Base-by-base conservation (phyloP, 139 green algal genomes). In the Pleodorina starrii region DNA sequence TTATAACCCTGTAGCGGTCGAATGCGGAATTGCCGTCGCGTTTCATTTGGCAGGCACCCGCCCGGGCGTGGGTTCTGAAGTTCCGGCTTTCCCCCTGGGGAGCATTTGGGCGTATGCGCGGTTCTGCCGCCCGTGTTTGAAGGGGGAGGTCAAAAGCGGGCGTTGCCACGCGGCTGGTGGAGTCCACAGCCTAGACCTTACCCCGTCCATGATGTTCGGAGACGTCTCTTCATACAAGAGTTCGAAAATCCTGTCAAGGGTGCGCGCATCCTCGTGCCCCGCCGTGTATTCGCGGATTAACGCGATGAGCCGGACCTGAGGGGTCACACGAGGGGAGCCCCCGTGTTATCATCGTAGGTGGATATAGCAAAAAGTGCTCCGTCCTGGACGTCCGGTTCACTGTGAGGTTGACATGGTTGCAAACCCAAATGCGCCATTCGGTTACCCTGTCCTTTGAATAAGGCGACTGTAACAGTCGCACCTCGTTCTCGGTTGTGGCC, bases 221-320 rank as follows among this genome's bases (percentile, higher is more conserved):
- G 80, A 87, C 2, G 80, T 87, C 60, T 87, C 80, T 32, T 87
- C 80, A 44, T 77, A 87, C 27, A 87, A 59, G 27, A 87, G 80
- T 35, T 87, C 80, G 25, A 87, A 87, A 19, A 87, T 87, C 43
- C 12, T 66, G 60, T 87, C 80, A 5, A 87, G 43, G n/a, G 35
- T 32, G 5, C 60, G 80, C 19, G 80, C 42, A 63, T 87, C 80
- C 44, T 87, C 80, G 63, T 87, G 80, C 3, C 80, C 80, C 4
- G 80, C 42, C 1, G 29, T 46, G 29, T 46, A 87, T 42, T 77
- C 80, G 25, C 27, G 35, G 5, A 87, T 42, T 1, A 87, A 44
- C 21, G 2, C 23, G 16, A 87, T 87, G 25, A 87, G 60, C 10
- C 80, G 63, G 10, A 87, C 16, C 80, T 87, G 60, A 35, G 3